These are phyloP conservation scores for Didymella lethalis DNA, from an alignment of 2,329 filamentous ascomycete species.

Conservation along the genomic window DNA sequence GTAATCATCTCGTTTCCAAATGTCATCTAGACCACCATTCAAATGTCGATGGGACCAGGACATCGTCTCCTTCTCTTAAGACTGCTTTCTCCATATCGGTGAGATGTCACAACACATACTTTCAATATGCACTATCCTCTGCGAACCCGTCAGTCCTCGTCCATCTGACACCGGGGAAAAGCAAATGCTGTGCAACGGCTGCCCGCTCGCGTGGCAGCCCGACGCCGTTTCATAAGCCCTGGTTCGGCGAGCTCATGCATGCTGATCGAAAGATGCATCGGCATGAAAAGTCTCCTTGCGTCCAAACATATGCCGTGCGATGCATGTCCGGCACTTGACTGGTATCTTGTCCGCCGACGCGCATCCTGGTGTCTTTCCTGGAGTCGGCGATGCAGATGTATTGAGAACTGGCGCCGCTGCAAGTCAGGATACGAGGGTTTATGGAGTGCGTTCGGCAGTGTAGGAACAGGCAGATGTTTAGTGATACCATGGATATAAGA, in stretches of 20 bases:
- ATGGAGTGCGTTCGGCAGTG: too few species aligned
- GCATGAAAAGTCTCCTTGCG: neutral
- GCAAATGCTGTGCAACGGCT: constrained; percentile 14
- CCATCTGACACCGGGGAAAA: constrained; percentile 8
- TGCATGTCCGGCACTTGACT: neutral
- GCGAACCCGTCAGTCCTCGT: neutral
- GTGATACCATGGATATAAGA: too few species aligned
- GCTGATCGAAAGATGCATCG: neutral
- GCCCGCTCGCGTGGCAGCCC: constrained; percentile 14
- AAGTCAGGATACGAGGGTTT: neutral
- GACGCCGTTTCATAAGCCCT: constrained; percentile 7
- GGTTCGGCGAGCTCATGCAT: constrained; percentile 17
- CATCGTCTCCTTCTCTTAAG: neutral
- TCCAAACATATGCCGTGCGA: neutral
- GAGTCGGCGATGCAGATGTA: neutral
- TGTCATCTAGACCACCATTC: neutral
- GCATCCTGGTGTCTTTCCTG: neutral
- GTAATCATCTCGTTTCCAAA: too few species aligned
- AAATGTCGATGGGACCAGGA: neutral
- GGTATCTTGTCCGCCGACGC: neutral
- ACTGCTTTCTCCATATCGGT: neutral
- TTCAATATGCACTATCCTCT: neutral
- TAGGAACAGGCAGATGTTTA: too few species aligned
- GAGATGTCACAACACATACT: neutral
- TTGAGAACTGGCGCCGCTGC: neutral